phyloP scores from a whole-genome alignment of 2,329 filamentous ascomycete species.

The Trichoderma sp. region DNA sequence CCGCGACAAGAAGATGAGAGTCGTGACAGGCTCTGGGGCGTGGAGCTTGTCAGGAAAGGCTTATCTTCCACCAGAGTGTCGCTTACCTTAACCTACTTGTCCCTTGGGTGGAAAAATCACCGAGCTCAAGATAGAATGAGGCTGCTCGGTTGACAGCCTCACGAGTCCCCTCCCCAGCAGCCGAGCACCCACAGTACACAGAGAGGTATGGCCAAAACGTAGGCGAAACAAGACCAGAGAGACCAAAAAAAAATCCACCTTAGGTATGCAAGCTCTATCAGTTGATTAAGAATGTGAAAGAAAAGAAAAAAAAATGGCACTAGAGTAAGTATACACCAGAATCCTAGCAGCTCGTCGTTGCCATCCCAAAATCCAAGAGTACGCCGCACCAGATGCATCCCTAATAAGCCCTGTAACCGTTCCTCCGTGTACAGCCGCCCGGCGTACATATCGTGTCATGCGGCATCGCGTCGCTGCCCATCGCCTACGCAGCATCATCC shows the following conservation, averaged over 20 bases:
- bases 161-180: neutral
- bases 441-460: conserved; percentile 1
- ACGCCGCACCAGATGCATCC: conserved; percentile 27
- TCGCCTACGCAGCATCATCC: conserved; percentile 38
- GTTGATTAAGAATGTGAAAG: neutral
- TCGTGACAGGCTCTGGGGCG: too few species aligned
- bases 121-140: too few species aligned
- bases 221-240: neutral
- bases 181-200: neutral
- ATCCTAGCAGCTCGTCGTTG: conserved; percentile 15
- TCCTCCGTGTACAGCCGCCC: neutral
- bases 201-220: neutral
- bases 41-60: too few species aligned
- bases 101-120: too few species aligned
- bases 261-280: conserved; percentile 9
- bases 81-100: neutral
- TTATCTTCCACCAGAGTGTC: too few species aligned
- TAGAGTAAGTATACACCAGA: conserved; percentile 22
- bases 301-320: conserved; percentile 5
- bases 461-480: neutral
- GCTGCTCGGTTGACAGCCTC: neutral
- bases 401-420: neutral
- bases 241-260: conserved; percentile 12
- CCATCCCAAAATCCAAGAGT: conserved; percentile 22
- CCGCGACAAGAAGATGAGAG: too few species aligned